A percentile compares a stretch with the other conserved stretches of the same genome.
phyloP scores from a whole-genome alignment of 176 grass and related monocot genomes.

The Phoenix dactylifera region DNA sequence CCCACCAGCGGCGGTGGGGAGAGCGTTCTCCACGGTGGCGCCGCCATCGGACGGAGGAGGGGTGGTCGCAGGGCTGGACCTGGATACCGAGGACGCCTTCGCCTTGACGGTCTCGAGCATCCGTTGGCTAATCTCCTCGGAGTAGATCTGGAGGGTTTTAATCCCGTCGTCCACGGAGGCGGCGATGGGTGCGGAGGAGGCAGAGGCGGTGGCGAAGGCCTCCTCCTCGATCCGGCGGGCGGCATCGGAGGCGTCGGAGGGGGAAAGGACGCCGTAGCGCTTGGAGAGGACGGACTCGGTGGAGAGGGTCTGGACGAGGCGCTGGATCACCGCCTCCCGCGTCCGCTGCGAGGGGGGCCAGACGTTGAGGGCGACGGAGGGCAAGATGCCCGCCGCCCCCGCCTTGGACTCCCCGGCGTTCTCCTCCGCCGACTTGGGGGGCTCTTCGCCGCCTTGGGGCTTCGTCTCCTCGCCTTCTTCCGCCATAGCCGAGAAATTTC shows the following conservation, averaged over 20 bases:
- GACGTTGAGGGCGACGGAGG: slow-evolving; percentile 59
- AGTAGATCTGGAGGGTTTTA: slow-evolving; percentile 4
- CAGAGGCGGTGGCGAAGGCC: slow-evolving; percentile 35
- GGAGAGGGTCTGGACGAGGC: slow-evolving; percentile 66
- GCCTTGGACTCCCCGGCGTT: not conserved
- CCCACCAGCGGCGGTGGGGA: not conserved
- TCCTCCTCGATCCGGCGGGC: slow-evolving; percentile 67
- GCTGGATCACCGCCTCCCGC: slow-evolving; percentile 63
- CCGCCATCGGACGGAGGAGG: not conserved
- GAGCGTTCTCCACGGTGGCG: not conserved
- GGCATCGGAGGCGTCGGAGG: slow-evolving; percentile 38
- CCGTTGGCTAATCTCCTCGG: not conserved
- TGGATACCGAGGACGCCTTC: not conserved
- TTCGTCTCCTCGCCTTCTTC: no score
- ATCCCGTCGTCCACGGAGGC: not conserved
- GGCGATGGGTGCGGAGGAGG: not conserved
- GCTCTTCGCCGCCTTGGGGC: no score
- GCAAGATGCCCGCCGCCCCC: not conserved
- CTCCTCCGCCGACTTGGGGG: not conserved
- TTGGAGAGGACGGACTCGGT: slow-evolving; percentile 57
- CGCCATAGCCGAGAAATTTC: no score
- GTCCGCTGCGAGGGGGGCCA: slow-evolving; percentile 90
- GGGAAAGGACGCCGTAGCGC: slow-evolving; percentile 58
- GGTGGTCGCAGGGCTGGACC: not conserved
- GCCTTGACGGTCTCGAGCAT: slow-evolving; percentile 3